Evolutionary conservation across 441 rosid species (phyloP).

Genomic region (Adansonia rubrostipa): DNA sequence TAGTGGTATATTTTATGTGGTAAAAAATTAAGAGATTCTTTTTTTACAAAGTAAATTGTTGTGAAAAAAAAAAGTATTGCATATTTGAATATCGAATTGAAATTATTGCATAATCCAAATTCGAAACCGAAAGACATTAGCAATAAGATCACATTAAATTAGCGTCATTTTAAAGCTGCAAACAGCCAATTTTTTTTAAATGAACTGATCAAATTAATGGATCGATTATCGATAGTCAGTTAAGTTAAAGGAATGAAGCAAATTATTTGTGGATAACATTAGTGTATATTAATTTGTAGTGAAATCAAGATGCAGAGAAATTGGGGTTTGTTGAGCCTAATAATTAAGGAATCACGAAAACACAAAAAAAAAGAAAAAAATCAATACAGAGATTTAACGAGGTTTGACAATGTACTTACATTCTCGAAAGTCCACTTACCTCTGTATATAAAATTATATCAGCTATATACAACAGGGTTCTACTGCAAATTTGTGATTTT

Average conservation of each 20-base stretch:
- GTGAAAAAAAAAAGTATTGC: too few relatives aligned
- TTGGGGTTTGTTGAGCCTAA: neutral
- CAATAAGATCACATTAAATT: neutral
- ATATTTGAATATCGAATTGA: too few relatives aligned
- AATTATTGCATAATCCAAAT: neutral
- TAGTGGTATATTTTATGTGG: conserved; percentile 21
- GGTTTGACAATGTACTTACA: too few relatives aligned
- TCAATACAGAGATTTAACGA: too few relatives aligned
- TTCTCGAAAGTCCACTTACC: too few relatives aligned
- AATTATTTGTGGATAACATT: neutral
- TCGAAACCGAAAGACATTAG: conserved; percentile 33
- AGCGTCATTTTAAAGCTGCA: neutral
- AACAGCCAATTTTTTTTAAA: neutral
- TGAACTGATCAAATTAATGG: neutral
- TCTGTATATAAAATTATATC: too few relatives aligned
- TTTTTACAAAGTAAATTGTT: too few relatives aligned
- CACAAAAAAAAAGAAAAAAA: too few relatives aligned
- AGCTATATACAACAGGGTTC: too few relatives aligned
- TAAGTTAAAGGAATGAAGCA: neutral
- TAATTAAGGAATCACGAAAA: too few relatives aligned
- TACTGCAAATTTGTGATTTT: neutral
- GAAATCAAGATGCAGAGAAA: neutral
- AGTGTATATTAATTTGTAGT: neutral
- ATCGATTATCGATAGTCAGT: conserved; percentile 17
- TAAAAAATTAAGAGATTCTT: conserved; percentile 21